phyloP scores from a whole-genome alignment of 768 basidiomycete species.

The Lentinula guzmanii region DNA sequence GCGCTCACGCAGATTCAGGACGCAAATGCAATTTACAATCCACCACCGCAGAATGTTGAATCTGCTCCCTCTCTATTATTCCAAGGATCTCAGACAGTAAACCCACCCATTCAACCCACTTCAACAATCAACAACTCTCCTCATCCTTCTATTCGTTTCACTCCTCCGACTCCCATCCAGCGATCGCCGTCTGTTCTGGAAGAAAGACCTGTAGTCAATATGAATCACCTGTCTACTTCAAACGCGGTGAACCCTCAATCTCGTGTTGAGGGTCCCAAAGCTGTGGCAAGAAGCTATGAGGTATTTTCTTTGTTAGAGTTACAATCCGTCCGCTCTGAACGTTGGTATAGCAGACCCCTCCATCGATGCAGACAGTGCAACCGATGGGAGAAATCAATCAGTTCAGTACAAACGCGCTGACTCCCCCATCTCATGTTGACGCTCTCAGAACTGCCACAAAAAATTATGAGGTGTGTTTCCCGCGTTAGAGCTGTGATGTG shows the following conservation, averaged over 20 bases:
- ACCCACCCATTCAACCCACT: not conserved
- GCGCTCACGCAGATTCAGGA: not conserved
- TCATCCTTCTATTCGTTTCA: not conserved
- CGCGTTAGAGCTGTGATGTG: not conserved
- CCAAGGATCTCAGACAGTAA: not conserved
- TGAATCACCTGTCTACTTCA: not conserved
- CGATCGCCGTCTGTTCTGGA: not conserved
- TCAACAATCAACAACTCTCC: not conserved
- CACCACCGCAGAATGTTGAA: not conserved
- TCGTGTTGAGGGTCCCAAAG: not conserved
- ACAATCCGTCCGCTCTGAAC: too few species aligned
- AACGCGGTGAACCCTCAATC: not conserved
- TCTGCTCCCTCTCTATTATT: not conserved
- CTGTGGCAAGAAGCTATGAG: not conserved
- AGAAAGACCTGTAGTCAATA: not conserved
- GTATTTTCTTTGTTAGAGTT: not conserved
- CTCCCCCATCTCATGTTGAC: not conserved
- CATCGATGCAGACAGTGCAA: not conserved
- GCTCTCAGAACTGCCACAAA: not conserved
- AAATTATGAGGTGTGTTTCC: not conserved
- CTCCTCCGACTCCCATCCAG: constrained; percentile 4
- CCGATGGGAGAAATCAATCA: not conserved
- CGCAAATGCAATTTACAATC: not conserved
- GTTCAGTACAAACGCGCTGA: not conserved
- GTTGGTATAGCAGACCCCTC: too few species aligned